phyloP scores from a whole-genome alignment of 352 stramenopile species.

The Phytopythium oedochilum region DNA sequence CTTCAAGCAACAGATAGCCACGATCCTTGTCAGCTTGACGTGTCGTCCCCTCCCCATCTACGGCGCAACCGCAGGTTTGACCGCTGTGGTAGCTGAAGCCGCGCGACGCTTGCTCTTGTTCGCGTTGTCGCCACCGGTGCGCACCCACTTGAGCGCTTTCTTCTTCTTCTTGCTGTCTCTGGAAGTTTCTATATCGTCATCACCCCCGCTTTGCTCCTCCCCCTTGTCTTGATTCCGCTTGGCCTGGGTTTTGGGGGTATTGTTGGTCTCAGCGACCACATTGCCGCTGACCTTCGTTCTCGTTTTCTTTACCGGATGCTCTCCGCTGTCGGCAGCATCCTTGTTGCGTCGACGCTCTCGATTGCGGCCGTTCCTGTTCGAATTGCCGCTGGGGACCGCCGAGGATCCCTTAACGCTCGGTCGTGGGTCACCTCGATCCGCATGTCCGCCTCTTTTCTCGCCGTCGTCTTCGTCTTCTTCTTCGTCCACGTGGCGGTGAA shows the following conservation, averaged over 20 bases:
- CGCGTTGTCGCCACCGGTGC: background rate
- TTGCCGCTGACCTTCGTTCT: background rate
- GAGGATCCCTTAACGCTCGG: background rate
- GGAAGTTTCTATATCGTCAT: too few species aligned
- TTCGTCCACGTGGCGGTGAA: background rate
- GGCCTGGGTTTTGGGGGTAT: background rate
- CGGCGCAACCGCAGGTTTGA: background rate
- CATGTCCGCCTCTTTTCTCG: background rate
- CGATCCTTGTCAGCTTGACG: too few species aligned
- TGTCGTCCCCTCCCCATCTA: background rate
- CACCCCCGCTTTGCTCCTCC: background rate
- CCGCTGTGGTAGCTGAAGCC: background rate
- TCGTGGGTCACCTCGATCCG: background rate
- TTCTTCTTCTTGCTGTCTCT: background rate
- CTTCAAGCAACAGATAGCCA: too few species aligned
- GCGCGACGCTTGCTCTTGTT: background rate
- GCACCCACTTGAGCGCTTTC: slow-evolving; percentile 1
- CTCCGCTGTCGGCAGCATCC: background rate
- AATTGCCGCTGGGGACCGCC: background rate
- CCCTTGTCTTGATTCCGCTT: background rate
- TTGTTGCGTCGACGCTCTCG: slow-evolving; percentile 1
- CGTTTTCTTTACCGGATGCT: background rate
- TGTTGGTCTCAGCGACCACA: background rate
- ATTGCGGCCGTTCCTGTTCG: background rate
- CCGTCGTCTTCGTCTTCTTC: background rate